A percentile compares a stretch with the other conserved stretches of the same genome.
phyloP scores from a whole-genome alignment of 164 flowering plant species.

The Protea cynaroides region DNA sequence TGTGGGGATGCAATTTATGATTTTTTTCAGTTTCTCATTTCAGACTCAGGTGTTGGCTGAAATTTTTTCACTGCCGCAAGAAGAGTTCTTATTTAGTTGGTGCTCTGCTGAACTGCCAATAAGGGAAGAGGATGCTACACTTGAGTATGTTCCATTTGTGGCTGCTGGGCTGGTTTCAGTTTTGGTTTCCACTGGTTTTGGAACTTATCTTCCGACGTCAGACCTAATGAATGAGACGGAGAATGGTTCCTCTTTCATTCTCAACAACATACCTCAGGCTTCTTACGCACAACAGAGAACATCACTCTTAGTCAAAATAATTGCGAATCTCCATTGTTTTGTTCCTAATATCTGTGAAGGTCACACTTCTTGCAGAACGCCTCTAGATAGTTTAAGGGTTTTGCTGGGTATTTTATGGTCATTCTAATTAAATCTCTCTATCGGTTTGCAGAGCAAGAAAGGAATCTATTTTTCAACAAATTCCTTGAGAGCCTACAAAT shows the following conservation, averaged over 20 bases:
- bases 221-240: slow-evolving; percentile 19
- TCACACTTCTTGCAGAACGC: slow-evolving; percentile 11
- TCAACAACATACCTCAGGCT: slow-evolving; percentile 42
- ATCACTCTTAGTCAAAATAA: slow-evolving; percentile 82
- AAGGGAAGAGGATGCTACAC: slow-evolving; percentile 69
- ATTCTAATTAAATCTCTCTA: slow-evolving; percentile 6
- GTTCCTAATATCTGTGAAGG: slow-evolving; percentile 91
- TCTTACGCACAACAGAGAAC: slow-evolving; percentile 88
- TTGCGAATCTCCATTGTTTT: slow-evolving; percentile 96
- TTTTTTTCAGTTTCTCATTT: slow-evolving; percentile 1
- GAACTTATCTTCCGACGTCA: slow-evolving; percentile 15
- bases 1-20: not conserved
- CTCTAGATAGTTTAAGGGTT: not conserved
- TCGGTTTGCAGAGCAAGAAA: slow-evolving; percentile 70
- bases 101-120: slow-evolving; percentile 64
- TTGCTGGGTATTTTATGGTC: slow-evolving; percentile 1
- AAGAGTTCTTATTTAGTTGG: slow-evolving; percentile 79
- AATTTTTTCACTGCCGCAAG: slow-evolving; percentile 65
- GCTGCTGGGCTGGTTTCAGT: slow-evolving; percentile 65
- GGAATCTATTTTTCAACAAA: slow-evolving; percentile 71
- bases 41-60: slow-evolving; percentile 83
- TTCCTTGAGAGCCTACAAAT: slow-evolving; percentile 52
- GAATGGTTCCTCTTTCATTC: slow-evolving; percentile 35
- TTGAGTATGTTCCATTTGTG: slow-evolving; percentile 70
- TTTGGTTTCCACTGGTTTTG: slow-evolving; percentile 15